Percentiles rank a stretch among this genome's conserved stretches.
These are phyloP conservation scores for Solanum lignicaule DNA, from an alignment of 257 asterid species.

Conservation along the genomic window DNA sequence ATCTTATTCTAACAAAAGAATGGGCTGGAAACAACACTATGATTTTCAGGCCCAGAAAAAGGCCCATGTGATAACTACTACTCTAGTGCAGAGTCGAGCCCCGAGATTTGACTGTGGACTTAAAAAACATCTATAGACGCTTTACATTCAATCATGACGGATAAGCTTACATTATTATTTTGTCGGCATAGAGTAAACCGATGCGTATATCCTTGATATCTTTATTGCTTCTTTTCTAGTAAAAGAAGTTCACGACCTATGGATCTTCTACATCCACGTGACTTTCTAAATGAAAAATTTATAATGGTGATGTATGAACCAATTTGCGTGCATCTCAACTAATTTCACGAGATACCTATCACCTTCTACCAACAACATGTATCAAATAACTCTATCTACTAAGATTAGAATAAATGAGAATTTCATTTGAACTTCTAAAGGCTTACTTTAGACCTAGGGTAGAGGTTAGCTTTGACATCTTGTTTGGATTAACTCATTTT, in stretches of 20 bases:
- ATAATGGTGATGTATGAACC: fast-evolving
- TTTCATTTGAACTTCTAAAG: too few relatives aligned
- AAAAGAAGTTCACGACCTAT: neutral
- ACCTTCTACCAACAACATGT: neutral
- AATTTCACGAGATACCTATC: too few relatives aligned
- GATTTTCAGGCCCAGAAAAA: neutral
- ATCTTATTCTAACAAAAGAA: neutral
- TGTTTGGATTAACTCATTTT: too few relatives aligned
- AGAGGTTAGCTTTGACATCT: too few relatives aligned
- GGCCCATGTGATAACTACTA: neutral
- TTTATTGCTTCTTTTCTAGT: too few relatives aligned
- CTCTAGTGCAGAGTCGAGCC: too few relatives aligned
- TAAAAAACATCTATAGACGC: too few relatives aligned
- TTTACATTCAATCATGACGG: neutral
- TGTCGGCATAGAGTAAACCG: neutral
- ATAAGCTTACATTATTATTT: neutral
- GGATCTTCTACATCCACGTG: neutral
- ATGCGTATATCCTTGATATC: neutral
- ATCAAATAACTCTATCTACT: neutral
- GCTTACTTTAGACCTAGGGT: neutral
- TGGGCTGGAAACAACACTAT: neutral
- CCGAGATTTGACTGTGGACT: neutral
- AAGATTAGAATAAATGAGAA: too few relatives aligned
- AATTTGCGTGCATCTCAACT: too few relatives aligned
- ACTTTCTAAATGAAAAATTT: too few relatives aligned